A percentile compares a stretch with the other conserved stretches of the same genome.
Conservation (phyloP, 805 yeast species). For the Pichia paraexigua region DNA sequence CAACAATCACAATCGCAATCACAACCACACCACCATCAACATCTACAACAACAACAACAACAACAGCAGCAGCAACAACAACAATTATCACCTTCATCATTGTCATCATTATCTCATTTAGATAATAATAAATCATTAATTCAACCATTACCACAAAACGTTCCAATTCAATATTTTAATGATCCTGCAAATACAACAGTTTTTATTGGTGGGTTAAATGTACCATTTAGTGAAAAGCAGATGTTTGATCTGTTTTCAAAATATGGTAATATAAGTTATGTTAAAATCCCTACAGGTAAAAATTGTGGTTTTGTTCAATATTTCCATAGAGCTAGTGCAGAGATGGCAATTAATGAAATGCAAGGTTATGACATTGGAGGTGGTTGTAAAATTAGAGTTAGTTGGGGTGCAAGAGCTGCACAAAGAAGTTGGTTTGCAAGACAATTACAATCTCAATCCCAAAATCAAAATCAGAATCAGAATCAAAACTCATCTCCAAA, state of each 20-base stretch:
- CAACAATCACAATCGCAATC: neutral
- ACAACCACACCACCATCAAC: neutral
- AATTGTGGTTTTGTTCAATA: slow-evolving; percentile 83
- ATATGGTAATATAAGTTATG: slow-evolving; percentile 71
- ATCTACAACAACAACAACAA: neutral
- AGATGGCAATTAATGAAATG: slow-evolving; percentile 76
- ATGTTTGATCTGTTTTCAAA: slow-evolving; percentile 50
- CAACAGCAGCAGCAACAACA: slow-evolving; percentile 8
- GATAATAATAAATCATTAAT: slow-evolving; percentile 1
- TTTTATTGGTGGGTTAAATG: slow-evolving; percentile 66
- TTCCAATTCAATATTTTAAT: slow-evolving; percentile 54
- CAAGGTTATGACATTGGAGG: slow-evolving; percentile 80
- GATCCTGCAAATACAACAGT: slow-evolving; percentile 74
- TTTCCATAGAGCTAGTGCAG: slow-evolving; percentile 72
- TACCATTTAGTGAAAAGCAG: slow-evolving; percentile 53
- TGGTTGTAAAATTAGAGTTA: slow-evolving; percentile 70
- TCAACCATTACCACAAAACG: slow-evolving; percentile 29
- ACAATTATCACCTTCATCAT: slow-evolving; percentile 10
- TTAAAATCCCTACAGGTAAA: slow-evolving; percentile 71
- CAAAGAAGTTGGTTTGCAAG: slow-evolving; percentile 31
- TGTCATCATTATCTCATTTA: neutral
- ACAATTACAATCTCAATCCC: slow-evolving; percentile 22
- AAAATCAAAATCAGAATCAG: slow-evolving; percentile 22
- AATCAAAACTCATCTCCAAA: slow-evolving; percentile 17
- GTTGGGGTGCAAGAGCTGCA: slow-evolving; percentile 74